Conservation (phyloP, 257 asterid species). For the Solanum appendiculatum region DNA sequence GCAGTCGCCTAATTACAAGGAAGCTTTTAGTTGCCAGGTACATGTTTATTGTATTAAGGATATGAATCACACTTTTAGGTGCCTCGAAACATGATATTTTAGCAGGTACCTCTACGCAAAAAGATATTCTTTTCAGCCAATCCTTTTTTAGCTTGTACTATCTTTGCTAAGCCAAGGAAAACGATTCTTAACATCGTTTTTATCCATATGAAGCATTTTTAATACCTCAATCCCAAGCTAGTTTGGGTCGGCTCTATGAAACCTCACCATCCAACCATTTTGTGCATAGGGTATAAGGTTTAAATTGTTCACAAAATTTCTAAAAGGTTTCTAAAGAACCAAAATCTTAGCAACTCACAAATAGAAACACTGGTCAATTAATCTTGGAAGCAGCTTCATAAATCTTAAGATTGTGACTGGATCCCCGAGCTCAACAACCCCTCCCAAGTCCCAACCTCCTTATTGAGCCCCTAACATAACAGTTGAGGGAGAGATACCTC, state of each 20-base stretch:
- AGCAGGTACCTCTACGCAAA: neutral
- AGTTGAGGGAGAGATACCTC: neutral
- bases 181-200: neutral
- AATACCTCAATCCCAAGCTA: neutral
- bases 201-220: neutral
- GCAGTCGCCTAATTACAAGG: conserved; percentile 41
- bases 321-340: neutral
- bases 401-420: neutral
- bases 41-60: neutral
- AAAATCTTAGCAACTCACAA: neutral
- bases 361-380: neutral
- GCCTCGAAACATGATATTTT: neutral
- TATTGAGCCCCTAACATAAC: neutral
- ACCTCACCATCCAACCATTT: neutral
- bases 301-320: neutral
- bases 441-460: neutral
- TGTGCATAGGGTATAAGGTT: neutral
- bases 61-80: neutral
- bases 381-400: neutral
- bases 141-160: neutral
- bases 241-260: neutral
- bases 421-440: neutral
- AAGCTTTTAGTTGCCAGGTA: neutral
- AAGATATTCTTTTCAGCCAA: neutral
- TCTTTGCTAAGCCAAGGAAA: neutral